Evolutionary conservation across 148 eudicot species (phyloP).

Genomic region (Silene latifolia): DNA sequence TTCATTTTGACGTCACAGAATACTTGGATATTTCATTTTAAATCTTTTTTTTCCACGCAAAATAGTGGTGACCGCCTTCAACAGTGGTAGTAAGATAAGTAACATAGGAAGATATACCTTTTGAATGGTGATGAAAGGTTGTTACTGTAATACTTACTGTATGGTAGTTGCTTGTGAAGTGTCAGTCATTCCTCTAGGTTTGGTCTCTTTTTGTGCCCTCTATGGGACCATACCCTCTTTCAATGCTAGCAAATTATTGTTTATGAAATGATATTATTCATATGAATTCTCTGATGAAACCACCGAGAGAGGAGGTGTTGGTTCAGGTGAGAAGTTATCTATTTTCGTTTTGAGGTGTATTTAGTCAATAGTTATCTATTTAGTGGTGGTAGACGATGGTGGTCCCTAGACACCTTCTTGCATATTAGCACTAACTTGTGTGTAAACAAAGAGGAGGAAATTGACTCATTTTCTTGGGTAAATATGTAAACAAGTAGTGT

Average conservation of each 20-base stretch:
- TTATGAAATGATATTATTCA: neutral
- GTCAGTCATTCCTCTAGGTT: slow-evolving; percentile 20
- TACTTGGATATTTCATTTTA: too few species aligned
- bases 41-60: neutral
- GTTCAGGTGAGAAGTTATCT: too few species aligned
- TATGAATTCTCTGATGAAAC: neutral
- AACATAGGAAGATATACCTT: neutral
- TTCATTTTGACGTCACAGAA: too few species aligned
- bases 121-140: slow-evolving; percentile 7
- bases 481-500: neutral
- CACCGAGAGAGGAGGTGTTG: too few species aligned
- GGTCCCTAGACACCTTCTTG: neutral
- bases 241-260: slow-evolving; percentile 9
- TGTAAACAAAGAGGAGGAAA: too few species aligned
- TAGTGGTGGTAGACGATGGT: neutral
- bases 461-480: too few species aligned
- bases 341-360: too few species aligned
- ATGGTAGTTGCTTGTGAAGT: slow-evolving; percentile 28
- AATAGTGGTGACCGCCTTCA: neutral
- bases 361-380: too few species aligned
- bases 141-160: neutral
- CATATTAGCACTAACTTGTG: too few species aligned
- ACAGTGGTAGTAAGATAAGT: neutral
- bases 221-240: slow-evolving; percentile 21
- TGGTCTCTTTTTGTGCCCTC: slow-evolving; percentile 12